Conservation (phyloP, 2,329 filamentous ascomycete species). For the Colletotrichum navitas region DNA sequence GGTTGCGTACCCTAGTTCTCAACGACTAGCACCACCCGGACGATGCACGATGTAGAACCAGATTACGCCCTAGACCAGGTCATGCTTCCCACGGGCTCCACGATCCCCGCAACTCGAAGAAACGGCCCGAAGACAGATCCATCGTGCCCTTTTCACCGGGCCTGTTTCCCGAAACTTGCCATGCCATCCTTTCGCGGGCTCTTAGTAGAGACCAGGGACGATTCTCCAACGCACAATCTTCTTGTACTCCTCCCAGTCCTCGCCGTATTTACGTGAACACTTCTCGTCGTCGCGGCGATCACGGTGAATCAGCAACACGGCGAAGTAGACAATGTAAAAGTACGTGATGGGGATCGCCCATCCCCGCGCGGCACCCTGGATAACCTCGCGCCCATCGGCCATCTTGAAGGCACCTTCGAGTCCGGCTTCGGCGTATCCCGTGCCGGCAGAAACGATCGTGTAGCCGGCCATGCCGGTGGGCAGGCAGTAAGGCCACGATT, state of each 20-base stretch:
- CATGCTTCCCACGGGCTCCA: neutral
- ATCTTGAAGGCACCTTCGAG: conserved; percentile 68
- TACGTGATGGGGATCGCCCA: conserved; percentile 93
- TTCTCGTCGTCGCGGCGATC: conserved; percentile 91
- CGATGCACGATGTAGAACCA: neutral
- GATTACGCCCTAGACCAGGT: neutral
- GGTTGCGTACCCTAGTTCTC: neutral
- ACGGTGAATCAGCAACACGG: conserved; percentile 85
- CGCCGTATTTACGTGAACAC: conserved; percentile 90
- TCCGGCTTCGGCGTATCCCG: conserved; percentile 58
- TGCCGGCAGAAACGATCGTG: conserved; percentile 71
- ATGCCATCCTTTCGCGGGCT: neutral
- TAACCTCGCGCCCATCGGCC: conserved; percentile 72
- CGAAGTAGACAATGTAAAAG: conserved; percentile 96
- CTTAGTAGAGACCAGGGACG: conserved; percentile 84
- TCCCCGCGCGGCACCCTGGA: conserved; percentile 79
- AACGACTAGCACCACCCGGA: neutral
- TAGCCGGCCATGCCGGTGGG: conserved; percentile 90
- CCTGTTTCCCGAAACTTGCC: conserved; percentile 9
- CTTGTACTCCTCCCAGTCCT: conserved; percentile 92
- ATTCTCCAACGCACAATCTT: conserved; percentile 85
- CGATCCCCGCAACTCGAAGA: conserved; percentile 14
- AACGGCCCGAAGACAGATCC: conserved; percentile 13
- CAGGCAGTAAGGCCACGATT: conserved; percentile 90
- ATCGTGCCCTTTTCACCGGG: conserved; percentile 10